Base-by-base conservation (phyloP, 2,329 filamentous ascomycete genomes). In the Beauveria varroae region DNA sequence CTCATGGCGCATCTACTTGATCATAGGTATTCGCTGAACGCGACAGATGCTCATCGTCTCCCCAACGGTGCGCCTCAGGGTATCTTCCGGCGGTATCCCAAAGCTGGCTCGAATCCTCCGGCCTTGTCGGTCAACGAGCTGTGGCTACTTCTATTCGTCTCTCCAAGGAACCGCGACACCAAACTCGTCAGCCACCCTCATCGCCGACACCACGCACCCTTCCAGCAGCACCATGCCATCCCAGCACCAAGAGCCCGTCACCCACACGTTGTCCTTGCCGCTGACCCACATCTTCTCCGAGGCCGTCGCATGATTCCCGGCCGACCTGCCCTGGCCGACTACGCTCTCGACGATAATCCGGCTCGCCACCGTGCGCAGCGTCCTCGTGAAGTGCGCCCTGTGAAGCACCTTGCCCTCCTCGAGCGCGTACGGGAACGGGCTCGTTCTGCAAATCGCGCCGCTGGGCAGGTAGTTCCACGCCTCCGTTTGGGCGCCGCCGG, bases 221-320 rank as follows among this genome's bases (percentile, higher is more conserved):
- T 86, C 84, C 3, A 86, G 69, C 18, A 86, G 65, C 1, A 86
- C 82, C 82, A 86, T 83, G 3, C 84, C 84, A 68, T 86, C 84
- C 83, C 83, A 86, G 65, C 83, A 86, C 84, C 83, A 86, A 0
- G 81, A 81, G 6, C 84, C 84, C 1, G 77, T 75, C 14, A 86
- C 66, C 76, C 79, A 86, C 0, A 86, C 78, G 46, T 78, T 76
- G 8, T 77, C 75, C 55, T 82, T 73, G 0, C 83, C 83, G 62
- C 83, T 86, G 8, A 69, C 74, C 82, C 83, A 86, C 4, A 44
- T 24, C 16, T 62, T 24, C 14, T 62, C 50, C 34, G 34, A 37
- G 5, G 34, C 34, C 34, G 12, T 37, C 12, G 34, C 16, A 12
- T 37, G 12, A 28, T 18, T 22, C 30, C 60, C n/a, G 34, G 6